Conservation (phyloP, 2,329 filamentous ascomycete genomes). For the Balansia obtecta region DNA sequence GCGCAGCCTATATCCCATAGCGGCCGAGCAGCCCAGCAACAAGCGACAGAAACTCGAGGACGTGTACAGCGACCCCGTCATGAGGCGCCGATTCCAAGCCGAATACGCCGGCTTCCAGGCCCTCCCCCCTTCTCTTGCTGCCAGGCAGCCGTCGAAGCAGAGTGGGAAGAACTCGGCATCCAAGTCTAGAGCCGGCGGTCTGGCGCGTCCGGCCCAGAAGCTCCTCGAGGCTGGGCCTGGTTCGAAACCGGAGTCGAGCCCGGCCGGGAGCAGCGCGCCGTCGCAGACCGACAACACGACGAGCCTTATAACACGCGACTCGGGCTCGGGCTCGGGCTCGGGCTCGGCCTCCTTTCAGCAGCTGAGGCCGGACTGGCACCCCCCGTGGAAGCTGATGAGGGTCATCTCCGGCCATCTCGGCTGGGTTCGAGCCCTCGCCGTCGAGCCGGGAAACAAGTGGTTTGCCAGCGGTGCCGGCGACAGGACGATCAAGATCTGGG, state of each 20-base stretch:
- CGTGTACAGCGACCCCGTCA: constrained; percentile 19
- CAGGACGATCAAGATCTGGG: constrained; percentile 97
- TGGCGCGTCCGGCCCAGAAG: constrained; percentile 28
- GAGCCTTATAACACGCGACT: constrained; percentile 20
- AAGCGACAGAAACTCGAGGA: constrained; percentile 29
- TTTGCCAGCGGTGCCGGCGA: constrained; percentile 94
- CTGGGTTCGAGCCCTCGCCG: constrained; percentile 81
- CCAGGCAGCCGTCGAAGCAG: constrained; percentile 53
- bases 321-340: too few species aligned
- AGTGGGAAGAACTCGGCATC: constrained; percentile 13
- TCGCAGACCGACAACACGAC: constrained; percentile 19
- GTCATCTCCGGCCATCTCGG: constrained; percentile 94
- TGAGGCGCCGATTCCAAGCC: constrained; percentile 42
- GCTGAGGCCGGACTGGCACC: constrained; percentile 84
- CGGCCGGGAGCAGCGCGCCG: background rate
- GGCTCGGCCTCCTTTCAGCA: constrained; percentile 20
- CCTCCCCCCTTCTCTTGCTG: constrained; percentile 64
- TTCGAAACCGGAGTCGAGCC: background rate
- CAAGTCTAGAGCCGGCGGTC: constrained; percentile 29
- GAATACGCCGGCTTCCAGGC: constrained; percentile 73
- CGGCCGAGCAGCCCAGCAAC: constrained; percentile 12
- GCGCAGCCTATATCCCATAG: constrained; percentile 19
- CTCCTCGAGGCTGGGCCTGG: constrained; percentile 23
- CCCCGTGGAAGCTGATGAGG: constrained; percentile 96
- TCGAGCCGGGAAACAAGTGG: constrained; percentile 95